A percentile compares a stretch with the other conserved stretches of the same genome.
Evolutionary conservation across 257 asterid species (phyloP).

Genomic region (Solanum microdontum): DNA sequence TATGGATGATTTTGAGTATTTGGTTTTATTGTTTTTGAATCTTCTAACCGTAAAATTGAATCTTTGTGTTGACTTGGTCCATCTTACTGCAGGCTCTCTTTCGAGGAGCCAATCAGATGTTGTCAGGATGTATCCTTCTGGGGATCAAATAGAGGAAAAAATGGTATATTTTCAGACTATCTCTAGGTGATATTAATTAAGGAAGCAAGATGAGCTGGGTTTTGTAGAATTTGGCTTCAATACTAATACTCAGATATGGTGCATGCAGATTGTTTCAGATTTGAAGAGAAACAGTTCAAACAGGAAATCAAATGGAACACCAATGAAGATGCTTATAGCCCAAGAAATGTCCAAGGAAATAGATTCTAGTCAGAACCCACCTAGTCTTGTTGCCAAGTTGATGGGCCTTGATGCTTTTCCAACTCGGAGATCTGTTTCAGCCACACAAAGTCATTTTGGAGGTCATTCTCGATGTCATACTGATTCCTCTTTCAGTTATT

Average conservation of each 20-base stretch:
- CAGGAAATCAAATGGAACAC: slow-evolving; percentile 48
- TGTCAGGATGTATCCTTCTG: slow-evolving; percentile 39
- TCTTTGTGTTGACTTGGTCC: slow-evolving; percentile 7
- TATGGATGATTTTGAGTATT: neutral
- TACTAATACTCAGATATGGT: slow-evolving; percentile 8
- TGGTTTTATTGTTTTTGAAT: neutral
- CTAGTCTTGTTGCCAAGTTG: slow-evolving; percentile 84
- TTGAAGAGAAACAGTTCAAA: slow-evolving; percentile 29
- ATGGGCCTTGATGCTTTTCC: slow-evolving; percentile 99
- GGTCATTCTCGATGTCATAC: slow-evolving; percentile 45
- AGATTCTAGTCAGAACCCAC: slow-evolving; percentile 40
- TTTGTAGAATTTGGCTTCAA: slow-evolving; percentile 4
- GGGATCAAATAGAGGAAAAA: slow-evolving; percentile 50
- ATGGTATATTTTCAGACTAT: slow-evolving; percentile 31
- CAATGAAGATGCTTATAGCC: slow-evolving; percentile 88
- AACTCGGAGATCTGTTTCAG: slow-evolving; percentile 41
- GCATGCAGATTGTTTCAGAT: slow-evolving; percentile 48
- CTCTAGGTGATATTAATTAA: slow-evolving; percentile 1
- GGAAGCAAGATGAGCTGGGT: neutral
- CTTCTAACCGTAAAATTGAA: neutral
- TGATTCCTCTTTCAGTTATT: slow-evolving; percentile 46
- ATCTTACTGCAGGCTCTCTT: slow-evolving; percentile 40
- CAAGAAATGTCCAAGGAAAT: slow-evolving; percentile 91
- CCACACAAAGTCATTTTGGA: slow-evolving; percentile 30
- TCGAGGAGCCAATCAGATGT: slow-evolving; percentile 72